Evolutionary conservation across 192 early-diverging fungal genomes (phyloP).

Genomic region (Globomyces pollinis-pini): DNA sequence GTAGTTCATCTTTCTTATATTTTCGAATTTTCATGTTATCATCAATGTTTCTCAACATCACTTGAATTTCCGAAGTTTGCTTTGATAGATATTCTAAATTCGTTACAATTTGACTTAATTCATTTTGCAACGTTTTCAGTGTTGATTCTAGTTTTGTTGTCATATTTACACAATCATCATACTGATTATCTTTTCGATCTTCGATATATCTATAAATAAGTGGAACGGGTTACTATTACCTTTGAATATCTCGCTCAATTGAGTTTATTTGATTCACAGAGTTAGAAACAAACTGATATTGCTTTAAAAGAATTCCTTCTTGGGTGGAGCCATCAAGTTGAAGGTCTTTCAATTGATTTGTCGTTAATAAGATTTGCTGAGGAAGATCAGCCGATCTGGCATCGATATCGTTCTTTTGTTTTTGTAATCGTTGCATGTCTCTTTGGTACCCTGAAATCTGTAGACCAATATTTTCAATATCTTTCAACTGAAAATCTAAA

Average conservation of each 20-base stretch:
- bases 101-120: slow-evolving; percentile 18
- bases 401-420: slow-evolving; percentile 15
- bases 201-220: too few relatives aligned
- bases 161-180: too few relatives aligned
- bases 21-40: slow-evolving; percentile 44
- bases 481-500: slow-evolving; percentile 27
- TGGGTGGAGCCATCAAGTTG: background rate
- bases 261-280: slow-evolving; percentile 13
- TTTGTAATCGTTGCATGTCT: slow-evolving; percentile 28
- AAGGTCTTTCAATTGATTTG: slow-evolving; percentile 19
- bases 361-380: slow-evolving; percentile 12
- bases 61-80: slow-evolving; percentile 15
- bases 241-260: slow-evolving; percentile 22
- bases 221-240: slow-evolving; percentile 18
- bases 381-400: slow-evolving; percentile 2
- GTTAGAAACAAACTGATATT: slow-evolving; percentile 3
- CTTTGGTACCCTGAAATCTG: slow-evolving; percentile 31
- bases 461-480: slow-evolving; percentile 26
- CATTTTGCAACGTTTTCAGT: background rate
- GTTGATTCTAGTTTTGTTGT: background rate
- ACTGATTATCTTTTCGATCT: background rate
- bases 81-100: slow-evolving; percentile 32
- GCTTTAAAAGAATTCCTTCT: slow-evolving; percentile 6
- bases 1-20: slow-evolving; percentile 29
- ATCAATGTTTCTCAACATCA: slow-evolving; percentile 23